These are phyloP conservation scores for Seiridium unicorne DNA, from an alignment of 2,329 filamentous ascomycete genomes.

Conservation along the genomic window DNA sequence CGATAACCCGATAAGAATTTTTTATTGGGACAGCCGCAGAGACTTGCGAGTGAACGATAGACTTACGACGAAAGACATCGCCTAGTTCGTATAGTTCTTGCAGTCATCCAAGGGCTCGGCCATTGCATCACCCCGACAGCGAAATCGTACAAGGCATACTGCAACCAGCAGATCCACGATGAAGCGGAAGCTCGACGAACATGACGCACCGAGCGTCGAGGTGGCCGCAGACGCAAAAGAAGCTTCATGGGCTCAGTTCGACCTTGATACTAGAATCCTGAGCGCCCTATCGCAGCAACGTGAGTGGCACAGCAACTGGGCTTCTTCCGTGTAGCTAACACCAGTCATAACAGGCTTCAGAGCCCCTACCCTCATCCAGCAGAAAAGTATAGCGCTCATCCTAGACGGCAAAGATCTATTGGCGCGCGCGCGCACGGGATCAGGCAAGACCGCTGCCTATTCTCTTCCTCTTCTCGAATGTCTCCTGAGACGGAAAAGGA, in stretches of 20 bases:
- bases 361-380: conserved; percentile 85
- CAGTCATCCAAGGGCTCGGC: too few species aligned
- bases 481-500: conserved; percentile 72
- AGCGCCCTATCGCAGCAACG: too few species aligned
- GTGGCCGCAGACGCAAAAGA: conserved; percentile 11
- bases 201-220: conserved; percentile 27
- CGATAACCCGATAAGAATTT: not conserved
- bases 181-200: conserved; percentile 59
- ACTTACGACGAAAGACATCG: too few species aligned
- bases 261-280: conserved; percentile 57
- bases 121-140: too few species aligned
- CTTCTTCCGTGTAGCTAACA: too few species aligned
- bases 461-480: conserved; percentile 83
- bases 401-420: conserved; percentile 87
- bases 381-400: conserved; percentile 82
- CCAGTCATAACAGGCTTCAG: conserved; percentile 49
- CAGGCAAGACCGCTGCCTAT: conserved; percentile 97
- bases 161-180: conserved; percentile 27
- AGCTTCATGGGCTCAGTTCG: conserved; percentile 69
- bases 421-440: conserved; percentile 90
- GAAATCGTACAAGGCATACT: not conserved
- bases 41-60: not conserved
- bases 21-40: not conserved
- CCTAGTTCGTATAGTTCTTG: too few species aligned
- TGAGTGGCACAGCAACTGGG: too few species aligned